phyloP scores from a whole-genome alignment of 148 eudicot species.

The Euryodendron excelsum region DNA sequence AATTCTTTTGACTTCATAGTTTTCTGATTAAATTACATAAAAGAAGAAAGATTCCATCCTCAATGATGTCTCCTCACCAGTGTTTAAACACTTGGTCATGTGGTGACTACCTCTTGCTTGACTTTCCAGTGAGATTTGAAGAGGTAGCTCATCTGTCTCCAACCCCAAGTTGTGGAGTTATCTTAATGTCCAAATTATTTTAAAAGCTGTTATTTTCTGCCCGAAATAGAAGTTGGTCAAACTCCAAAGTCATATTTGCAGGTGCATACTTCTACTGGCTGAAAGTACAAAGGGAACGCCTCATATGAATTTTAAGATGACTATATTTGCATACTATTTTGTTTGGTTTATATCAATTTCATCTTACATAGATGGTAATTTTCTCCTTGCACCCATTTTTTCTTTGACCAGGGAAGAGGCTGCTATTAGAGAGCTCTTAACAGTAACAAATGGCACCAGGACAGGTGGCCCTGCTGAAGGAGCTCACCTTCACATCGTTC shows the following conservation, averaged over 20 bases:
- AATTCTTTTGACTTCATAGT: background rate
- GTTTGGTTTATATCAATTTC: background rate
- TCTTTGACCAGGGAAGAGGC: constrained; percentile 71
- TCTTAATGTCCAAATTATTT: background rate
- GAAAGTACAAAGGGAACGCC: background rate
- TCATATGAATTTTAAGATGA: background rate
- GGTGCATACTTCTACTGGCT: background rate
- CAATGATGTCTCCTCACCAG: background rate
- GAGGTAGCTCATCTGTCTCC: background rate
- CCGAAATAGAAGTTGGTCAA: background rate
- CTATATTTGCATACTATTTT: background rate
- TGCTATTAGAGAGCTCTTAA: constrained; percentile 76
- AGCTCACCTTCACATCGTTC: constrained; percentile 96
- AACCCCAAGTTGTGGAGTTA: background rate
- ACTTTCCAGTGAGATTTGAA: background rate
- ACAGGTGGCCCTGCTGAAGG: constrained; percentile 86
- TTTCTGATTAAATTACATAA: background rate
- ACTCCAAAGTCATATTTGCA: background rate
- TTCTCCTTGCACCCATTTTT: background rate
- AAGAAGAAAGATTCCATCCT: background rate
- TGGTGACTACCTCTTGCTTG: background rate
- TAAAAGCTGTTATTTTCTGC: background rate
- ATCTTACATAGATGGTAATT: background rate
- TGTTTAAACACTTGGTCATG: background rate
- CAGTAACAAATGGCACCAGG: constrained; percentile 60